Base-by-base conservation (phyloP, 371 early-diverging fungal genomes). In the Saksenaea oblongispora region DNA sequence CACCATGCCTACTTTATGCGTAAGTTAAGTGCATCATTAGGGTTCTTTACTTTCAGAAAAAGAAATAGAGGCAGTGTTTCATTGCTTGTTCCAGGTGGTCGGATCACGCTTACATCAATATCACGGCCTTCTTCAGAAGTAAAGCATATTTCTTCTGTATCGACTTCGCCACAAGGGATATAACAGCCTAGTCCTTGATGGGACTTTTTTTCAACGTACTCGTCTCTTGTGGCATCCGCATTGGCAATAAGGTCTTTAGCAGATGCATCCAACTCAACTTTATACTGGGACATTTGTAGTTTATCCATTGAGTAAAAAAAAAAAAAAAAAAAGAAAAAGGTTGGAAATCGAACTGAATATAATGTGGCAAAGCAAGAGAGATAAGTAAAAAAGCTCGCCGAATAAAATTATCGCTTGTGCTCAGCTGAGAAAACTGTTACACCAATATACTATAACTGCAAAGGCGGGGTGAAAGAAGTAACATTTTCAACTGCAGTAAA, bases 1-100 rank as follows among this genome's bases (percentile, higher is more conserved):
- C 66, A n/a, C 66, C 66, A n/a, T 66, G 66, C 28, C 66, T 65
- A 34, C 17, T 14, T 27, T 34, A 15, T 1, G 41, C 1, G 27
- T 27, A 31, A 13, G 24, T 31, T 1, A 18, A 8, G 11, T 8
- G 51, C 7, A 18, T 54, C 26, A 27, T 3, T 53, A 55, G 39
- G 11, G 22, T 31, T 22, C 22, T 47, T 47, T 22, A n/a, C 64
- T 34, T 63, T 60, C 69, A 64, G 15, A 35, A 54, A 69, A 24
- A 69, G 26, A 54, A 69, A 44, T 1, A 64, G 62, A n/a, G 70
- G 70, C 0, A 70, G 47, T 0, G 27, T 51, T 0, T 65, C 17
- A 7, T 47, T 37, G 36, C 62, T 56, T 3, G 65, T 62, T 37
- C 62, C 65, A 10, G 55, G 34, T 26, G 65, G 70, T 3, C 70